phyloP scores from a whole-genome alignment of 1,284 basidiomycete species.

The Malassezia slooffiae region DNA sequence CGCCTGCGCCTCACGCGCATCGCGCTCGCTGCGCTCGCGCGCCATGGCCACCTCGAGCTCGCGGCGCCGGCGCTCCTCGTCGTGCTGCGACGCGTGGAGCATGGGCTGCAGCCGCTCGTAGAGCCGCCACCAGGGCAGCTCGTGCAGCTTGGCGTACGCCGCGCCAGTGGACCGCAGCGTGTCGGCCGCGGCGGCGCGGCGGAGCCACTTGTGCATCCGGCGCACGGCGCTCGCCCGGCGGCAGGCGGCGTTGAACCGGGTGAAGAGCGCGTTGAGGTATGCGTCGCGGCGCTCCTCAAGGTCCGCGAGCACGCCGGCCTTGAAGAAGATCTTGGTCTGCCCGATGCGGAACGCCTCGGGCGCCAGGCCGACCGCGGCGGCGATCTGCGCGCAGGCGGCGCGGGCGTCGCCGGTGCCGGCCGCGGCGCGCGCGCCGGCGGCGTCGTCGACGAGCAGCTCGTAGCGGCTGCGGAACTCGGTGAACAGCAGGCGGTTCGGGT shows the following conservation, averaged over 20 bases:
- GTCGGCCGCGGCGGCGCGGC: conserved; percentile 77
- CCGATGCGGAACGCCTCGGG: conserved; percentile 77
- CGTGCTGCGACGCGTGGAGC: conserved; percentile 78
- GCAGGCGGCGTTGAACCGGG: conserved; percentile 71
- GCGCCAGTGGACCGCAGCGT: conserved; percentile 90
- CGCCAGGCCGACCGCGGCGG: conserved; percentile 78
- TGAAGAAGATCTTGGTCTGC: conserved; percentile 97
- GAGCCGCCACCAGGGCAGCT: conserved; percentile 99
- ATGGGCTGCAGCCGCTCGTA: conserved; percentile 86
- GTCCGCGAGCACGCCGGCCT: conserved; percentile 94
- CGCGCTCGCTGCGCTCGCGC: conserved; percentile 40
- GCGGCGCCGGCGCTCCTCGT: conserved; percentile 81
- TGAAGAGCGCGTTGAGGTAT: conserved; percentile 77
- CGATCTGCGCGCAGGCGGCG: conserved; percentile 86
- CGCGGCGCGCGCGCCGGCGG: too few species aligned
- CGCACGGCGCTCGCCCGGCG: conserved; percentile 75
- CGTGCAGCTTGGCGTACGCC: conserved; percentile 66
- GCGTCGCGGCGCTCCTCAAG: conserved; percentile 85
- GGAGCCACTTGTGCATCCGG: conserved; percentile 88
- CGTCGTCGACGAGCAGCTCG: conserved; percentile 83
- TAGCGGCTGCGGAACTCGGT: conserved; percentile 95
- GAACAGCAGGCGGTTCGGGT: conserved; percentile 91
- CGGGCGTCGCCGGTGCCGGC: conserved; percentile 94
- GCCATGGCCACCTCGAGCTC: conserved; percentile 67
- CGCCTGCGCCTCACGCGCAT: conserved; percentile 34